phyloP scores from a whole-genome alignment of 768 basidiomycete genomes.

The Leccinum ochraceum region DNA sequence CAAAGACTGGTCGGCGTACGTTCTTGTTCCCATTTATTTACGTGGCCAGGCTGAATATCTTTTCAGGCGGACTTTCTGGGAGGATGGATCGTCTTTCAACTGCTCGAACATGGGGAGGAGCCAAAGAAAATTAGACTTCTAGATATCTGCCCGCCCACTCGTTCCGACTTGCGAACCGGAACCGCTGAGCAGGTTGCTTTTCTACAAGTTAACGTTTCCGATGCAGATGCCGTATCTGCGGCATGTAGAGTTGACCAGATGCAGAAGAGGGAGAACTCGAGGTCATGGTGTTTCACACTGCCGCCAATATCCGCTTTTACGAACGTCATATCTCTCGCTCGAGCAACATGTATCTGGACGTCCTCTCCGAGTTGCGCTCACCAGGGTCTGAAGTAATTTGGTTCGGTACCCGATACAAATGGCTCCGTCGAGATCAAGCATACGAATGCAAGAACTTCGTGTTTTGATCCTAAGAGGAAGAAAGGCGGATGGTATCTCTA shows the following conservation, averaged over 20 bases:
- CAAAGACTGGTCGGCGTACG: conserved; percentile 72
- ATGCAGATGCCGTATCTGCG: conserved; percentile 50
- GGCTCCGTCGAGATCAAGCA: conserved; percentile 20
- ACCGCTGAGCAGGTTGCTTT: conserved; percentile 55
- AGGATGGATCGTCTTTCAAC: conserved; percentile 72
- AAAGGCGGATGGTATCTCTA: conserved; percentile 4
- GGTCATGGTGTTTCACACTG: conserved; percentile 74
- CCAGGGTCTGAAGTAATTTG: conserved; percentile 24
- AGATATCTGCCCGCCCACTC: conserved; percentile 62
- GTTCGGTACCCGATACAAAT: conserved; percentile 17
- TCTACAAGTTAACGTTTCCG: conserved; percentile 57
- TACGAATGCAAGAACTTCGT: conserved; percentile 8
- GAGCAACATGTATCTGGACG: conserved; percentile 41
- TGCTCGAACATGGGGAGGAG: conserved; percentile 71
- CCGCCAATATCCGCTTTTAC: conserved; percentile 77
- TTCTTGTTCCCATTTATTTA: conserved; percentile 10
- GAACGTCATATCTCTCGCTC: conserved; percentile 60
- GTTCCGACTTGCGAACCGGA: conserved; percentile 56
- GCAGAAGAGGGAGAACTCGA: conserved; percentile 25
- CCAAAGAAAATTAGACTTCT: conserved; percentile 62
- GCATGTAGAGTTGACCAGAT: conserved; percentile 66
- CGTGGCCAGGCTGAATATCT: not conserved
- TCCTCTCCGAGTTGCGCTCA: conserved; percentile 16
- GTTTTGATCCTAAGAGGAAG: not conserved
- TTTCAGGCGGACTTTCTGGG: conserved; percentile 71